Evolutionary conservation across 306 rosid species (phyloP).

Genomic region (Hippophae tibetana): DNA sequence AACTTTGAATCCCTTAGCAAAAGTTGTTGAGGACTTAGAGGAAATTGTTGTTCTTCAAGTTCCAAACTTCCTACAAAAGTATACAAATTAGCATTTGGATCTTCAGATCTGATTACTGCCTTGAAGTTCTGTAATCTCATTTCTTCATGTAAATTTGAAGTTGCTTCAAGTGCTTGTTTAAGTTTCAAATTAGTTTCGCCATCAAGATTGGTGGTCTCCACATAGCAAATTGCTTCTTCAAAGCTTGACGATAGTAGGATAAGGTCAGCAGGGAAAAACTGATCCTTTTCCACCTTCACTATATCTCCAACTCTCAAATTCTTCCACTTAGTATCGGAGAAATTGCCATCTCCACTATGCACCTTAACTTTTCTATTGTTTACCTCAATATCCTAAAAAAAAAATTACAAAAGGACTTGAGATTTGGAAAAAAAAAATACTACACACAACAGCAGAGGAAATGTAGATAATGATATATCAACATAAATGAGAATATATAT

Average conservation of each 20-base stretch:
- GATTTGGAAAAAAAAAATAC: too few species aligned
- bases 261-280: constrained; percentile 95
- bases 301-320: constrained; percentile 83
- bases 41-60: constrained; percentile 49
- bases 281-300: constrained; percentile 84
- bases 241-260: constrained; percentile 76
- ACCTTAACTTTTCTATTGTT: constrained; percentile 79
- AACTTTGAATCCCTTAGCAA: constrained; percentile 94
- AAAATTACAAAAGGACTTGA: constrained; percentile 13
- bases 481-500: too few species aligned
- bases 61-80: constrained; percentile 69
- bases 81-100: constrained; percentile 92
- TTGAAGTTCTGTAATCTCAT: constrained; percentile 47
- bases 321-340: constrained; percentile 66
- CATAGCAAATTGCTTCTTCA: constrained; percentile 89
- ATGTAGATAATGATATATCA: too few species aligned
- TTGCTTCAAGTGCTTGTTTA: constrained; percentile 65
- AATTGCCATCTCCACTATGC: constrained; percentile 51
- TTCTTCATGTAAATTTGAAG: constrained; percentile 66
- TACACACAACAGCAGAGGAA: too few species aligned
- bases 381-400: constrained; percentile 72
- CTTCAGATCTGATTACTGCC: constrained; percentile 77
- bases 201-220: constrained; percentile 88
- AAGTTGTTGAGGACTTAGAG: constrained; percentile 91
- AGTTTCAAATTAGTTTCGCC: constrained; percentile 95